Base-by-base conservation (phyloP, 2,329 filamentous ascomycete genomes). In the Penicillium rolfsii region DNA sequence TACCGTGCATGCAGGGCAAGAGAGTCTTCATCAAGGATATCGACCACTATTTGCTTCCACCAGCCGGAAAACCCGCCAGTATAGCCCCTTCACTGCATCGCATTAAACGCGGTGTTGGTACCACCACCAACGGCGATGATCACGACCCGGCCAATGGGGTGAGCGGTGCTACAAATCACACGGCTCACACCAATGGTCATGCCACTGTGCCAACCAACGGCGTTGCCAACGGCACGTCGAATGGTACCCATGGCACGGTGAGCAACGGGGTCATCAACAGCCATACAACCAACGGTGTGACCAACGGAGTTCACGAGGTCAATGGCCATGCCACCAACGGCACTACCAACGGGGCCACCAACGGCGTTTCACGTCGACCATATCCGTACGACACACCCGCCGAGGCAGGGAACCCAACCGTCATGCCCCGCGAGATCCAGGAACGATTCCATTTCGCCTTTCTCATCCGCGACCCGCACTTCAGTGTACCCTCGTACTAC, bases 21-120 rank as follows among this genome's bases (percentile, higher is more conserved):
- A 91, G 94, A 69, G 82, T 96, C 70, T 97, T 98, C 81, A 95
- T 99, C 85, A 99, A 99, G 79, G 95, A 98, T 77, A 99, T 98
- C 81, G 89, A 91, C 58, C 90, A 97, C 79, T 98, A 98, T 77
- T 83, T 97, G 67, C 83, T 96, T 65, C 90, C 93, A 5, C 91
- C 91, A 3, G 81, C 90, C 64, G 83, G 84, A 50, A 85, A 89
- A 70, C 82, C 85, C 14, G 85, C 91, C 54, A 82, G 82, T 52
- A 87, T 95, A 62, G 93, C 91, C 9, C 90, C 91, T 2, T 97
- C 92, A n/a, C 83, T 97, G 54, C 73, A 79, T 54, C 77, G 78
- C 69, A 80, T 81, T 68, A 85, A 85, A 72, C 84, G 84, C 46
- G 85, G 85, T 50, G 85, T 89, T 61, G 86, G 86, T 66, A 86